Conservation (phyloP, 768 basidiomycete genomes). For the Amanita subjunquillea region DNA sequence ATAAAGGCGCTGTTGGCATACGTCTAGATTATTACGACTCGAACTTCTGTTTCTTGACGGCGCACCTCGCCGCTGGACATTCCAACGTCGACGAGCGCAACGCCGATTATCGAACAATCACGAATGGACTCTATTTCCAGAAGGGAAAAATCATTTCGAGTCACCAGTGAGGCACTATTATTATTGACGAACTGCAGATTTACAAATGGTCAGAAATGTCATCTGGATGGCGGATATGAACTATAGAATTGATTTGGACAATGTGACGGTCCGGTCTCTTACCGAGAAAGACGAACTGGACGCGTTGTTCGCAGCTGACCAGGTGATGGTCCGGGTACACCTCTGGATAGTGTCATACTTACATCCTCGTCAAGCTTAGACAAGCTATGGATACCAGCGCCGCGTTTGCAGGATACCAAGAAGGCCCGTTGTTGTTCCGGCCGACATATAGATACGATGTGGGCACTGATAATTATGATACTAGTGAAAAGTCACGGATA, state of each 20-base stretch:
- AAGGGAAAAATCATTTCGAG: constrained; percentile 81
- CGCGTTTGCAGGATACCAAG: constrained; percentile 77
- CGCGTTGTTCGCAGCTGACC: constrained; percentile 71
- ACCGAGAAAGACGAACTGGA: constrained; percentile 61
- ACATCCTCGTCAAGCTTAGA: constrained; percentile 41
- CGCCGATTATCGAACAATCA: constrained; percentile 85
- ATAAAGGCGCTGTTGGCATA: constrained; percentile 94
- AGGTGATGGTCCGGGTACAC: constrained; percentile 38
- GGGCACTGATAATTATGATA: constrained; percentile 81
- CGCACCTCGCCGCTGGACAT: constrained; percentile 96
- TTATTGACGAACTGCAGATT: background rate
- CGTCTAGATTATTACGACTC: constrained; percentile 88
- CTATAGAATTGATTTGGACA: constrained; percentile 85
- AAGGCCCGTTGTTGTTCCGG: constrained; percentile 84
- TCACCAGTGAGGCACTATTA: constrained; percentile 62
- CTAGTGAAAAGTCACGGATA: constrained; percentile 91
- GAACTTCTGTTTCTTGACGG: constrained; percentile 90
- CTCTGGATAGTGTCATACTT: background rate
- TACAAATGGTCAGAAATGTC: constrained; percentile 52
- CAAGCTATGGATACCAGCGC: constrained; percentile 60
- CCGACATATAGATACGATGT: constrained; percentile 93
- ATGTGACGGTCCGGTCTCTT: constrained; percentile 65
- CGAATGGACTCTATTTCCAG: constrained; percentile 73
- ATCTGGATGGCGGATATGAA: constrained; percentile 95
- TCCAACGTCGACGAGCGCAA: constrained; percentile 84